Percentiles rank a stretch among this genome's conserved stretches.
phyloP scores from a whole-genome alignment of 441 rosid genomes.

The Lepidium campestre region DNA sequence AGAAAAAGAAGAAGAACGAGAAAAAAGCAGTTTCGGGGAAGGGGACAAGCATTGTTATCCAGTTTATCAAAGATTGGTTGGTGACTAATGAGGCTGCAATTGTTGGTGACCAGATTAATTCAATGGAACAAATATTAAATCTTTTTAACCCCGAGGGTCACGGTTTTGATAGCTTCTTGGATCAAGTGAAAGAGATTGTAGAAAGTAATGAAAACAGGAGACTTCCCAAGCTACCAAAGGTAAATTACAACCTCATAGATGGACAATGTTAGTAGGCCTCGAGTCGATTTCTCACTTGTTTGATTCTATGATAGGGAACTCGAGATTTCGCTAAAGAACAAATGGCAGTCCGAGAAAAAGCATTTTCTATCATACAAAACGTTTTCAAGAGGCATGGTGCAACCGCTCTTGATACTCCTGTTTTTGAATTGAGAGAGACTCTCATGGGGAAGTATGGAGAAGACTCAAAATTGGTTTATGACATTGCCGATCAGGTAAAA shows the following conservation, averaged over 20 bases:
- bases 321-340: constrained; percentile 88
- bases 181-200: constrained; percentile 61
- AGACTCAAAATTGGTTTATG: constrained; percentile 87
- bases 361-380: constrained; percentile 65
- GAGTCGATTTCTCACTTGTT: constrained; percentile 4
- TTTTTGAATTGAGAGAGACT: constrained; percentile 92
- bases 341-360: constrained; percentile 75
- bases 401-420: constrained; percentile 91
- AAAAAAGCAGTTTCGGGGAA: constrained; percentile 67
- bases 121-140: constrained; percentile 34
- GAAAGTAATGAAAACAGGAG: constrained; percentile 92
- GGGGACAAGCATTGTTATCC: constrained; percentile 62
- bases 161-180: constrained; percentile 45
- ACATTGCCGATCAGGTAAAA: constrained; percentile 93
- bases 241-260: constrained; percentile 18
- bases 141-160: constrained; percentile 46
- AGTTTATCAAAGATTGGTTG: constrained; percentile 60
- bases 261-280: neutral
- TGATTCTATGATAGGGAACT: constrained; percentile 55
- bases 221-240: constrained; percentile 95
- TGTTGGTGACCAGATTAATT: constrained; percentile 28
- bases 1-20: constrained; percentile 62
- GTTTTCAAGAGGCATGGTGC: constrained; percentile 92
- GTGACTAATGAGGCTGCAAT: constrained; percentile 29
- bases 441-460: constrained; percentile 94